phyloP scores from a whole-genome alignment of 345 rosid species.

The Salix viminalis region DNA sequence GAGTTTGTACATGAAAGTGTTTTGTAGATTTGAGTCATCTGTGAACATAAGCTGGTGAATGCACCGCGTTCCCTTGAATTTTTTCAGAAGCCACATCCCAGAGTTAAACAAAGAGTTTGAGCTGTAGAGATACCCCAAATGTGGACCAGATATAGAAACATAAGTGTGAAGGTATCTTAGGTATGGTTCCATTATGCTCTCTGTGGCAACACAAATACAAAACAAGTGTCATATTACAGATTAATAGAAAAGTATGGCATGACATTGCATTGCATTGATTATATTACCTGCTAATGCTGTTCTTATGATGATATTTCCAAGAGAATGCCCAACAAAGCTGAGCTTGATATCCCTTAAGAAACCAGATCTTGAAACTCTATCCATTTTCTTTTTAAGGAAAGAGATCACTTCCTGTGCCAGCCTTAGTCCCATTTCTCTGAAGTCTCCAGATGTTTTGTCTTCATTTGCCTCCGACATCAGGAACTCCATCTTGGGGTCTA shows the following conservation, averaged over 20 bases:
- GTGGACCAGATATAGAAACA: conserved; percentile 87
- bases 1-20: conserved; percentile 80
- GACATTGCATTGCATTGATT: conserved; percentile 11
- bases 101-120: conserved; percentile 91
- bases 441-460: conserved; percentile 87
- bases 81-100: conserved; percentile 88
- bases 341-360: conserved; percentile 61
- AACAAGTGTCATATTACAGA: conserved; percentile 1
- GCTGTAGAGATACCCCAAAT: conserved; percentile 91
- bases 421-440: conserved; percentile 90
- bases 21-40: conserved; percentile 71
- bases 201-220: conserved; percentile 40
- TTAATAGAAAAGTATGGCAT: not conserved
- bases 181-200: conserved; percentile 82
- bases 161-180: conserved; percentile 61
- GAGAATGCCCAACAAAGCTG: conserved; percentile 95
- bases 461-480: conserved; percentile 94
- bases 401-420: conserved; percentile 80
- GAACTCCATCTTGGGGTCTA: conserved; percentile 80
- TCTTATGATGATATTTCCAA: conserved; percentile 85
- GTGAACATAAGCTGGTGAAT: conserved; percentile 97
- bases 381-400: conserved; percentile 74
- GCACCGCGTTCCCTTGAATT: conserved; percentile 78
- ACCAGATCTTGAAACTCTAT: conserved; percentile 58
- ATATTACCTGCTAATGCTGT: conserved; percentile 74